A percentile compares a stretch with the other conserved stretches of the same genome.
These are phyloP conservation scores for Tuber microsphaerosporum DNA, from an alignment of 495 filamentous ascomycete genomes.

Conservation along the genomic window DNA sequence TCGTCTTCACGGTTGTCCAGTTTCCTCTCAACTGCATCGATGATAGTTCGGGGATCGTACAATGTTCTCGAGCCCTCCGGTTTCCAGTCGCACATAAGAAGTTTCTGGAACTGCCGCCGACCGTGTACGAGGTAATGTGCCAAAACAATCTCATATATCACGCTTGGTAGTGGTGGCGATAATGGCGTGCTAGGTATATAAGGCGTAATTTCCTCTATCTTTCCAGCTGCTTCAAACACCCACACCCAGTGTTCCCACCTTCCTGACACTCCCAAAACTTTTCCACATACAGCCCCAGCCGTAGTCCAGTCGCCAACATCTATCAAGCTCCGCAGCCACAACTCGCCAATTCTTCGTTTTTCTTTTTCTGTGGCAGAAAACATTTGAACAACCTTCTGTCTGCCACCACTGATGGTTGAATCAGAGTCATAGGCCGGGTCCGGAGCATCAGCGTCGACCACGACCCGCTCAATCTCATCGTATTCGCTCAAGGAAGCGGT, in stretches of 20 bases:
- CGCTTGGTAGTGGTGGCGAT: slow-evolving; percentile 69
- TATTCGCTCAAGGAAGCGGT: slow-evolving; percentile 28
- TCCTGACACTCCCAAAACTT: slow-evolving; percentile 67
- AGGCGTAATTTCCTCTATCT: slow-evolving; percentile 79
- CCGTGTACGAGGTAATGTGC: slow-evolving; percentile 74
- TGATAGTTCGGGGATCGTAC: slow-evolving; percentile 65
- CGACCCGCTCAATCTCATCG: slow-evolving; percentile 35
- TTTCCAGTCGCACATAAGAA: slow-evolving; percentile 72
- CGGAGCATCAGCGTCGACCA: slow-evolving; percentile 45
- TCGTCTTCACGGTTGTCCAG: slow-evolving; percentile 66
- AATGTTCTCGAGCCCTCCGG: slow-evolving; percentile 53
- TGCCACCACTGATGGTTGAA: slow-evolving; percentile 43
- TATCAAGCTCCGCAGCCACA: slow-evolving; percentile 82
- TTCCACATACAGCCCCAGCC: slow-evolving; percentile 70
- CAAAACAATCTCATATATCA: slow-evolving; percentile 77
- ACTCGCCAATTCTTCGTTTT: slow-evolving; percentile 82
- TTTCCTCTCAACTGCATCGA: slow-evolving; percentile 63
- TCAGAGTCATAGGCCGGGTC: slow-evolving; percentile 60
- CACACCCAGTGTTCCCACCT: slow-evolving; percentile 94
- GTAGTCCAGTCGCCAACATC: slow-evolving; percentile 62
- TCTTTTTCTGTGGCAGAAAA: slow-evolving; percentile 71
- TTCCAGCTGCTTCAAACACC: slow-evolving; percentile 74
- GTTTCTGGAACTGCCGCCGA: slow-evolving; percentile 59
- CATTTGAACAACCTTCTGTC: slow-evolving; percentile 39
- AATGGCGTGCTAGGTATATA: slow-evolving; percentile 69